Base-by-base conservation (phyloP, 306 rosid species). In the Argentina anserina region DNA sequence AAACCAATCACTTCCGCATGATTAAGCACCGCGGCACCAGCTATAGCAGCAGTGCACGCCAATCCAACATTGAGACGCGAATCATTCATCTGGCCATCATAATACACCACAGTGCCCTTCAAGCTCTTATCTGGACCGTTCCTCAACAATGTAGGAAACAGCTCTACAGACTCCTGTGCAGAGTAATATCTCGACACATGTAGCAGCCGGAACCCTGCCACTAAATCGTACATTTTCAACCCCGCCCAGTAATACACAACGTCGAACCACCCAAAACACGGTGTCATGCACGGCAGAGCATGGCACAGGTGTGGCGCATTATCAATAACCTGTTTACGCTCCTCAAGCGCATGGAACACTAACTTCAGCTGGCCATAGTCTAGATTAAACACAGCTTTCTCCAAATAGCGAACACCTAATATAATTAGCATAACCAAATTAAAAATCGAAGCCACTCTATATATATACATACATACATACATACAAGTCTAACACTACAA, bases 31-130 rank as follows among this genome's bases (percentile, higher is more conserved):
- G 99, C 97, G 6, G 99, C 99, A 75, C 99, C 99, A 83, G 97
- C 96, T 75, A 91, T 71, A 45, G 99, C 97, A 72, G 99, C 96
- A 75, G 99, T 88, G 63, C 93, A 92, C 23, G 96, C 99, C 82
- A 95, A 77, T 42, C 96, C 99, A 71, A 92, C 97, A 84, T 95
- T 95, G 63, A 95, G 85, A 23, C 99, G 86, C 1, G 99, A 80
- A 81, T 95, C 99, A 79, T 95, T 95, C 99, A 95, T 95, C 87
- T 95, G 99, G 43, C 99, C 99, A 73, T 95, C 99, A 76, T 87
- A 95, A 78, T 95, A 95, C 84, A 95, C 99, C 70, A 95, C 99
- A 0, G 99, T 90, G 42, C 99, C 99, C 86, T 82, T 91, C 84
- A 95, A 84, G 80, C 73, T 86, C 79, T 85, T 80, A 81, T 74